Evolutionary conservation across 495 filamentous ascomycete genomes (phyloP).

Genomic region (Aspergillus saccharolyticus): DNA sequence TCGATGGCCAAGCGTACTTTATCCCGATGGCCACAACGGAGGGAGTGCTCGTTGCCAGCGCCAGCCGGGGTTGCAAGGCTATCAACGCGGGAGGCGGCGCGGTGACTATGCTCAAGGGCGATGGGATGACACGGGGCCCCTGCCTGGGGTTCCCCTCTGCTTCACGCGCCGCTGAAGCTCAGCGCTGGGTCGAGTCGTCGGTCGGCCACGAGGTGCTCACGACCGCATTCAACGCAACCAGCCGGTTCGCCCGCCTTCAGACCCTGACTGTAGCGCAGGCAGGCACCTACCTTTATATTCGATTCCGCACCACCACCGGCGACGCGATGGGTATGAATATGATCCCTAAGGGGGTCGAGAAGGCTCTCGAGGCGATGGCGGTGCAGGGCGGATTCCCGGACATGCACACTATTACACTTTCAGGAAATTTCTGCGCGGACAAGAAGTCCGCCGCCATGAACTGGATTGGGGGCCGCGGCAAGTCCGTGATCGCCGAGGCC

Average conservation of each 20-base stretch:
- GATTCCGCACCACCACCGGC: conserved; percentile 96
- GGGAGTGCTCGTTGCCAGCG: conserved; percentile 90
- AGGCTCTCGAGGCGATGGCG: conserved; percentile 84
- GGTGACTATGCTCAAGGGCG: conserved; percentile 81
- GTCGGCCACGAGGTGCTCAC: conserved; percentile 76
- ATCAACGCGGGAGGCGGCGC: conserved; percentile 96
- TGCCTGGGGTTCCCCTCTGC: conserved; percentile 88
- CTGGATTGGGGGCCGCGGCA: conserved; percentile 98
- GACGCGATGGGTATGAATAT: conserved; percentile 99
- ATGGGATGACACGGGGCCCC: conserved; percentile 98
- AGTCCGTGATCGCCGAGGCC: conserved; percentile 93
- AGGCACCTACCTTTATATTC: conserved; percentile 91
- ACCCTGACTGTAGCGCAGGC: conserved; percentile 86
- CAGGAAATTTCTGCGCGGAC: conserved; percentile 97
- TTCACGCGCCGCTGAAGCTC: conserved; percentile 81
- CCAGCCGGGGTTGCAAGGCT: conserved; percentile 89
- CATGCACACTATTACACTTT: conserved; percentile 91
- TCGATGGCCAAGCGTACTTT: conserved; percentile 91
- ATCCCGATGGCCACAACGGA: conserved; percentile 98
- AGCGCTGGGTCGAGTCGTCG: conserved; percentile 92
- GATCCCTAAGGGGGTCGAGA: conserved; percentile 98
- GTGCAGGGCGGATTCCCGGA: conserved; percentile 88
- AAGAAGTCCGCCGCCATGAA: conserved; percentile 98
- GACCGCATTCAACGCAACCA: conserved; percentile 91
- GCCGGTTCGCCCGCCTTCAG: conserved; percentile 85